phyloP scores from a whole-genome alignment of 2,329 filamentous ascomycete species.

The Gaeumannomyces sp. region DNA sequence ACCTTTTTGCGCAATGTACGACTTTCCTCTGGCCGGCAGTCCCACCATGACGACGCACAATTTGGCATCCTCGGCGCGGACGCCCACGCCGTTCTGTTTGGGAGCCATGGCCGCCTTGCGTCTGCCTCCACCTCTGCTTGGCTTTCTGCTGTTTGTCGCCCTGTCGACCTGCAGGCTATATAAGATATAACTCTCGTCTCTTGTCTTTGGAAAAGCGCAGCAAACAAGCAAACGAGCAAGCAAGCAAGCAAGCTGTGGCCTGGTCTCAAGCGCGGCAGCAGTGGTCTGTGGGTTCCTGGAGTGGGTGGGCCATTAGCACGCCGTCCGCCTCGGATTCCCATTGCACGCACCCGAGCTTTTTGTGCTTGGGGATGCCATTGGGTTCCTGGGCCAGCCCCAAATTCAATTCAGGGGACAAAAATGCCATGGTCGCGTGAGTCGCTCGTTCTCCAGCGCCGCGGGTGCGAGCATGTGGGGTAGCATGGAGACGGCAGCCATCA shows the following conservation, averaged over 20 bases:
- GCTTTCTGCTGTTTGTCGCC: conserved; percentile 10
- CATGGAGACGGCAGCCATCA: background rate
- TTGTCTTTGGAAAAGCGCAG: background rate
- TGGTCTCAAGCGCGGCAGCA: background rate
- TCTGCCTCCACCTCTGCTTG: background rate
- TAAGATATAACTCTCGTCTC: background rate
- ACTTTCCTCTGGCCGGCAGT: conserved; percentile 89
- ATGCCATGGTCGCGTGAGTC: conserved; percentile 1
- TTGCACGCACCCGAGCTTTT: background rate
- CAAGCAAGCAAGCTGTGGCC: background rate
- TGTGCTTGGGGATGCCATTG: background rate
- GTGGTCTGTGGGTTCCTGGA: conserved; percentile 1
- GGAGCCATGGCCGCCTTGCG: conserved; percentile 32
- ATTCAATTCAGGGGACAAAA: conserved; percentile 1
- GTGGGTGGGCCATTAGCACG: background rate
- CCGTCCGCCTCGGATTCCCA: no score
- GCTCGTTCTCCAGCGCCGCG: background rate
- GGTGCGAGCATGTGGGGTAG: conserved; percentile 1
- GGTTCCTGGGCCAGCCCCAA: background rate
- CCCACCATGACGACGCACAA: conserved; percentile 99
- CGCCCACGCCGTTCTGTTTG: conserved; percentile 59
- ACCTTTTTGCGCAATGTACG: conserved; percentile 98
- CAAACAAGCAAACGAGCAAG: background rate
- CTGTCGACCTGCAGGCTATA: background rate
- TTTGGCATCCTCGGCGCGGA: conserved; percentile 90